Conservation (phyloP, 164 flowering plant species). For the Brasenia schreberi region DNA sequence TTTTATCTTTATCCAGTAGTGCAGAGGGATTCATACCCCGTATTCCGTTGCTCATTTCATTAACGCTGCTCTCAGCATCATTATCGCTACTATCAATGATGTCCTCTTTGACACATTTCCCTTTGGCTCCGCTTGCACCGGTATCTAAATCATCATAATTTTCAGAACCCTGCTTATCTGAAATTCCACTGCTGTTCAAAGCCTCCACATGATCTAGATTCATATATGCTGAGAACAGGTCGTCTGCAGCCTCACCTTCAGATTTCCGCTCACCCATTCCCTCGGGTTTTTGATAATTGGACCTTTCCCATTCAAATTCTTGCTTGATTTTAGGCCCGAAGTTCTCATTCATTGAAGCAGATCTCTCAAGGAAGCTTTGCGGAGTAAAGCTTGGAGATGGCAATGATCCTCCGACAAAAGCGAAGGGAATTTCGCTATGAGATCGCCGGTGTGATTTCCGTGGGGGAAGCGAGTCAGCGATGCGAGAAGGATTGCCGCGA, state of each 20-base stretch:
- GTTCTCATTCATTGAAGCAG: slow-evolving; percentile 25
- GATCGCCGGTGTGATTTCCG: slow-evolving; percentile 80
- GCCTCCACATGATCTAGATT: slow-evolving; percentile 70
- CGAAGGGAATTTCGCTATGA: slow-evolving; percentile 81
- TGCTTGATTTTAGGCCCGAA: slow-evolving; percentile 42
- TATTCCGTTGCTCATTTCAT: slow-evolving; percentile 42
- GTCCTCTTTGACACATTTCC: slow-evolving; percentile 32
- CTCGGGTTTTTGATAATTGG: slow-evolving; percentile 25
- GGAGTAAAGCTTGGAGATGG: slow-evolving; percentile 21
- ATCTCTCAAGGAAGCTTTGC: slow-evolving; percentile 22
- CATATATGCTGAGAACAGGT: slow-evolving; percentile 71
- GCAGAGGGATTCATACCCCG: slow-evolving; percentile 13
- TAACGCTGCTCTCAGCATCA: slow-evolving; percentile 78
- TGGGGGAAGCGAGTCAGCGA: slow-evolving; percentile 67
- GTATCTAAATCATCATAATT: slow-evolving; percentile 60
- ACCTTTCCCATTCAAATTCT: slow-evolving; percentile 44
- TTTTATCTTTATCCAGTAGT: slow-evolving; percentile 20
- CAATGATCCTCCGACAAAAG: slow-evolving; percentile 37
- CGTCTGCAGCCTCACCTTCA: slow-evolving; percentile 77
- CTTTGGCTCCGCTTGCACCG: slow-evolving; percentile 76
- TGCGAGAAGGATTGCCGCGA: slow-evolving; percentile 18
- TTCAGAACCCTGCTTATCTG: slow-evolving; percentile 37
- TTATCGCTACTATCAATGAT: slow-evolving; percentile 62
- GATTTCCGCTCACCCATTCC: slow-evolving; percentile 67
- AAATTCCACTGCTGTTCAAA: slow-evolving; percentile 51